Percentiles rank a stretch among this genome's conserved stretches.
These are phyloP conservation scores for Cairneyella variabilis DNA, from an alignment of 495 filamentous ascomycete genomes.

Conservation along the genomic window DNA sequence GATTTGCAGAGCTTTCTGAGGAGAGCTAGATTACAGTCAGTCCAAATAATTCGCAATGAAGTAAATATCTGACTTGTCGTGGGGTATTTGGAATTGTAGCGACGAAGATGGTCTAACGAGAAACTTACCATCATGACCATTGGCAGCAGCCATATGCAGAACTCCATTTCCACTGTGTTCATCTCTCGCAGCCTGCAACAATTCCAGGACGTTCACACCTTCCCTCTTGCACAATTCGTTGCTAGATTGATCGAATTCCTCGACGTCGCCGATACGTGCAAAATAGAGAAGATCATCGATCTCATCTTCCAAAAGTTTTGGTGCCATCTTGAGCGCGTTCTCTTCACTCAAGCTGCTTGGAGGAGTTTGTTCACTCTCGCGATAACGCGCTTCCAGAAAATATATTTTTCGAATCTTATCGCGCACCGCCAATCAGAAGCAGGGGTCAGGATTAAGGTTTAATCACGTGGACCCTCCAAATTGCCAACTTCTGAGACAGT, in stretches of 20 bases:
- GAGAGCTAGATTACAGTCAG: constrained; percentile 35
- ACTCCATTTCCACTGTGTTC: constrained; percentile 65
- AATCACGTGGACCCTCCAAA: too few species aligned
- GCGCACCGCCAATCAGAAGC: too few species aligned
- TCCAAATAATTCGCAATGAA: background rate
- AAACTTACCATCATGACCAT: constrained; percentile 70
- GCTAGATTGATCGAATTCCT: constrained; percentile 61
- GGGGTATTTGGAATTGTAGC: too few species aligned
- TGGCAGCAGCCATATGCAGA: constrained; percentile 86
- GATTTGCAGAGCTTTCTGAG: constrained; percentile 45
- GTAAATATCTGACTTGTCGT: too few species aligned
- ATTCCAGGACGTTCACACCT: constrained; percentile 42
- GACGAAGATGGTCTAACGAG: too few species aligned
- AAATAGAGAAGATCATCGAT: constrained; percentile 87
- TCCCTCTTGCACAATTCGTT: constrained; percentile 53
- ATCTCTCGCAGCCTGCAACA: constrained; percentile 66
- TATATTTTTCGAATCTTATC: too few species aligned
- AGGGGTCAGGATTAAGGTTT: too few species aligned
- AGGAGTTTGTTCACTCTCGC: too few species aligned
- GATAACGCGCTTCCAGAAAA: too few species aligned
- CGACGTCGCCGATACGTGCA: constrained; percentile 69
- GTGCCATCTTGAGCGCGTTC: constrained; percentile 46
- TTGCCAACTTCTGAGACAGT: too few species aligned
- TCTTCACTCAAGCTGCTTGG: too few species aligned
- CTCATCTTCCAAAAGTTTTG: constrained; percentile 63